Evolutionary conservation across 2,329 filamentous ascomycete species (phyloP).

Genomic region (Hypoxylon sp.): DNA sequence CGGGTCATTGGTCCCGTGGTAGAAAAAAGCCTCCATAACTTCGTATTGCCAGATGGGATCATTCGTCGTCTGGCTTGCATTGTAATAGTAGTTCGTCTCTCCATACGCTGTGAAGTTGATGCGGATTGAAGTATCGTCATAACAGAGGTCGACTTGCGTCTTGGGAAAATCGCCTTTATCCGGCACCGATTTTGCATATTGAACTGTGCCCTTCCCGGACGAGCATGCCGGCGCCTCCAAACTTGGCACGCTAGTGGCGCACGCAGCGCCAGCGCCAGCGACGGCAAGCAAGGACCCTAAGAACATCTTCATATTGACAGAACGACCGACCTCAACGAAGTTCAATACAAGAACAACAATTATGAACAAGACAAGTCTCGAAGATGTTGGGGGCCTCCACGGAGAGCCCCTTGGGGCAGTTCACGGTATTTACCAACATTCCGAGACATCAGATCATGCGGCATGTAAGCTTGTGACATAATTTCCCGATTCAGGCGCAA

Average conservation of each 20-base stretch:
- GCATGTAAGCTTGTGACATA: constrained; percentile 15
- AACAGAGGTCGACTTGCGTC: constrained; percentile 62
- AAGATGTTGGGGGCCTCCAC: not conserved
- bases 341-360: not conserved
- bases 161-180: constrained; percentile 56
- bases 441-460: constrained; percentile 8
- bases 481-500: constrained; percentile 33
- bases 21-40: constrained; percentile 65
- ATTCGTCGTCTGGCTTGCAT: constrained; percentile 58
- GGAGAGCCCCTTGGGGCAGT: constrained; percentile 7
- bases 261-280: constrained; percentile 35
- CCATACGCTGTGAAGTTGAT: constrained; percentile 60
- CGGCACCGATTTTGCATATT: constrained; percentile 59
- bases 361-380: not conserved
- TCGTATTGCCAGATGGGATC: constrained; percentile 63
- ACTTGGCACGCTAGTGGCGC: constrained; percentile 40
- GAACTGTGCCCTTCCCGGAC: constrained; percentile 51
- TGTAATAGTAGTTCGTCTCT: constrained; percentile 62
- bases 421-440: constrained; percentile 24
- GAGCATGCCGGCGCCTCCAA: constrained; percentile 58
- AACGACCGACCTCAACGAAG: constrained; percentile 29
- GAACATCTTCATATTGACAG: constrained; percentile 38
- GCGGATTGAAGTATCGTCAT: constrained; percentile 56
- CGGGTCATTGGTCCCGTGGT: constrained; percentile 60
- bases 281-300: constrained; percentile 32